Evolutionary conservation across 1,139 yeast species (phyloP).

Genomic region (Suhomyces kunorum): DNA sequence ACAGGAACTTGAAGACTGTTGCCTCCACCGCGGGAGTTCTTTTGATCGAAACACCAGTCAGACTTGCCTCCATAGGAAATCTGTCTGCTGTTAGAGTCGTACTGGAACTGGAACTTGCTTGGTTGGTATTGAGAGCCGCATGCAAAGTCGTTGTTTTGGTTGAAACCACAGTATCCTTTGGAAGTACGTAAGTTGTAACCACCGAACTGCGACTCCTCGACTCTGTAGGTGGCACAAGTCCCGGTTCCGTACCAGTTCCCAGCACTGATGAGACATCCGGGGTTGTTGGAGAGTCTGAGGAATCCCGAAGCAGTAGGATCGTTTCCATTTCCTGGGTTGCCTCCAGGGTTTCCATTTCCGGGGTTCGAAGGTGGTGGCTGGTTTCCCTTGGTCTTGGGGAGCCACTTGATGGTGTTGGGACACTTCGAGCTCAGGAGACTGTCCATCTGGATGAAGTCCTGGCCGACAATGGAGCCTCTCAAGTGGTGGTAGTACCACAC

Average conservation of each 20-base stretch:
- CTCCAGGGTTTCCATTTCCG: constrained; percentile 13
- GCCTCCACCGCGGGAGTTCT: constrained; percentile 41
- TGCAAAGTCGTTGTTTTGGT: constrained; percentile 30
- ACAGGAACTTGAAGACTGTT: constrained; percentile 56
- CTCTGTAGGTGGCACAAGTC: constrained; percentile 76
- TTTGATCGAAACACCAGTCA: constrained; percentile 62
- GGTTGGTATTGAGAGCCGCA: constrained; percentile 35
- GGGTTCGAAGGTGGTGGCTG: constrained; percentile 1
- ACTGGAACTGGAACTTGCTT: constrained; percentile 54
- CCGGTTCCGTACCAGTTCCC: constrained; percentile 86
- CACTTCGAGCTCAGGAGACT: constrained; percentile 60
- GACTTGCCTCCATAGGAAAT: constrained; percentile 65
- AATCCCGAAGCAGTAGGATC: constrained; percentile 30
- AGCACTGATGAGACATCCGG: constrained; percentile 79
- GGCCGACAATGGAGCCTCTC: constrained; percentile 69
- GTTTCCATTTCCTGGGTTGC: constrained; percentile 33
- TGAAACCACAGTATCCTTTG: constrained; percentile 72
- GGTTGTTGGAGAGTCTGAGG: constrained; percentile 54
- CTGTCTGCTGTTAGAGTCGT: constrained; percentile 45
- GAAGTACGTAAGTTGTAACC: constrained; percentile 69
- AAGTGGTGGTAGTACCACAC: constrained; percentile 88
- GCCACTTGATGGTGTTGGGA: constrained; percentile 64
- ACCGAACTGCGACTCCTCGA: constrained; percentile 60
- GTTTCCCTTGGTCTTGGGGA: constrained; percentile 56
- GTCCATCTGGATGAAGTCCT: constrained; percentile 67